Base-by-base conservation (phyloP, 2,329 filamentous ascomycete species). In the Pestalotiopsis fici region DNA sequence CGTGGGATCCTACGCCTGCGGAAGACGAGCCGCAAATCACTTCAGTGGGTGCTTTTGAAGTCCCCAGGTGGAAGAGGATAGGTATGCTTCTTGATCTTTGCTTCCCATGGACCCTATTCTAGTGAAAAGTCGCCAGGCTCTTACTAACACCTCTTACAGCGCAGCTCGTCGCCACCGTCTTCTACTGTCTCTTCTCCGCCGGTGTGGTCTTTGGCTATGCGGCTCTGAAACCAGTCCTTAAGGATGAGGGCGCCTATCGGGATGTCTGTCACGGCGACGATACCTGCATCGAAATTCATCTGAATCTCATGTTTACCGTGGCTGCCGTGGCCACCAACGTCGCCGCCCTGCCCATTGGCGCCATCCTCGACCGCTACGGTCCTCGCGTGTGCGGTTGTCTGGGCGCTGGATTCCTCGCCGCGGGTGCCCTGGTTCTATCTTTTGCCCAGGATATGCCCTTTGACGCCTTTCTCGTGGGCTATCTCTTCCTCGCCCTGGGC, bases 241-340 rank as follows among this genome's bases (percentile, higher is more conserved):
- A 95, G 69, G 80, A 84, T 13, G 90, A 94, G 76, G 90, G 90
- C 2, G 90, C 93, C 11, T 95, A 94, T 77, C 83, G 83, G 54
- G 84, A 92, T 62, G 79, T 84, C 39, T 96, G 93, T 74, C 70
- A 76, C 55, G 76, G 75, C 47, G 73, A 69, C 31, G 74, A 84
- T 31, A 81, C 78, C n/a, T 87, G 79, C 76, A 80, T 84, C 67
- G 87, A 88, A 74, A 87, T 90, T 65, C 85, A 85, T 68, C 86
- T 97, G 66, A 97, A 97, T 78, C 83, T 97, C 71, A 97, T 97
- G 93, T 97, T 97, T 83, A 97, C 94, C 5, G 87, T 94, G 54
- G 94, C 94, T 13, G 94, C 94, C 15, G 94, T 97, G 11, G 92
- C 88, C 6, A 97, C 94, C 50, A 97, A 97, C 74, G 91, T 97